These are phyloP conservation scores for Colletotrichum horii DNA, from an alignment of 2,329 filamentous ascomycete species.

Conservation along the genomic window DNA sequence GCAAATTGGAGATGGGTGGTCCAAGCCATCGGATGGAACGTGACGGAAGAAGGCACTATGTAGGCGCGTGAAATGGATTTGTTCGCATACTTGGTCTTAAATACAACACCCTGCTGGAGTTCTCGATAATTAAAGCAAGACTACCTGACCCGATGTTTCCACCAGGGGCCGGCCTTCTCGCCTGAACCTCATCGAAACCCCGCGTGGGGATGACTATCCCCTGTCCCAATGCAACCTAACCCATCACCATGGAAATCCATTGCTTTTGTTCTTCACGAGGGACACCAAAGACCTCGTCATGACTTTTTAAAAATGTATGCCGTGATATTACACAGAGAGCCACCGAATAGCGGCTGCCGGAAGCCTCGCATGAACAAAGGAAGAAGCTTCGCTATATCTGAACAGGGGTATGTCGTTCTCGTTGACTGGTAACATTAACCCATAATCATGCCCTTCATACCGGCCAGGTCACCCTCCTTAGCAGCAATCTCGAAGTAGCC, in stretches of 20 bases:
- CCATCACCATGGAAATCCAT: slow-evolving; percentile 11
- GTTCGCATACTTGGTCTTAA: slow-evolving; percentile 18
- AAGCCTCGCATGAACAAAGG: slow-evolving; percentile 20
- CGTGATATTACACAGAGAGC: slow-evolving; percentile 22
- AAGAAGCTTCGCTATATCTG: slow-evolving; percentile 18
- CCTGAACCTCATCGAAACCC: neutral
- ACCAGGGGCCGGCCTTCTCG: neutral
- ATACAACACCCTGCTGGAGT: slow-evolving; percentile 1
- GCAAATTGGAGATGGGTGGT: neutral
- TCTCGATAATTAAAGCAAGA: neutral
- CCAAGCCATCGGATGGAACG: neutral
- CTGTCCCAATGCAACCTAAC: neutral
- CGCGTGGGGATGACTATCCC: neutral
- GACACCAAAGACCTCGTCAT: neutral
- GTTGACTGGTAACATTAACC: slow-evolving; percentile 49
- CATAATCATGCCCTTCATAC: slow-evolving; percentile 78
- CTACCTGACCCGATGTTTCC: neutral
- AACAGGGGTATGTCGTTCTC: slow-evolving; percentile 10
- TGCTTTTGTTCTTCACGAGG: slow-evolving; percentile 16
- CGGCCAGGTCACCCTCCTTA: slow-evolving; percentile 94
- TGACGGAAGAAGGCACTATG: too few relatives aligned
- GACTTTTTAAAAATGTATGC: slow-evolving; percentile 18
- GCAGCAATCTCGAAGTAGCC: slow-evolving; percentile 99
- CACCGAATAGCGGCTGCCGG: neutral
- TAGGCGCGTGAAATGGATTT: slow-evolving; percentile 11